Evolutionary conservation across 148 eudicot genomes (phyloP), one percentile per base, ranked within the genome.

Genomic region (Arbutus unedo): DNA sequence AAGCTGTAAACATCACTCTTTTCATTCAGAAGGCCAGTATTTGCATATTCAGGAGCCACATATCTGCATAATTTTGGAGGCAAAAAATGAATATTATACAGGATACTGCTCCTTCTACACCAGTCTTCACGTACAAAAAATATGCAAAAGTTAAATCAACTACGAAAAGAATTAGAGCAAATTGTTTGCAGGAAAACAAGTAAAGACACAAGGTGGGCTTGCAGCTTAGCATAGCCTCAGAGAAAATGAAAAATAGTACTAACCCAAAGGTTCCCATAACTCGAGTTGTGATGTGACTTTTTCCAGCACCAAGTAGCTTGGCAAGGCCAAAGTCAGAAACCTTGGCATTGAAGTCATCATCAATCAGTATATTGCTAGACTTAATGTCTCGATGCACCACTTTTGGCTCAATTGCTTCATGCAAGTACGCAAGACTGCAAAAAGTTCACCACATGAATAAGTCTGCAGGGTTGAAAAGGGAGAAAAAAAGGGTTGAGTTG

Each of bases 221-320:
- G 79, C 64, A 74, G 41, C 74, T 3, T 62, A 49, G 44, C 66
- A 66, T 57, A 79, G 85, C 47, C 85, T 81, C 3, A 70, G 38
- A 67, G 23, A 81, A 2, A 81, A 10, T 47, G 59, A 1, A 71
- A 18, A 43, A 78, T 53, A 31, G 60, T 38, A 85, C 84, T 73
- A 56, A 93, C 96, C 96, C 96, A 82, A 93, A 93, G 72, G 93
- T 93, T 86, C 96, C 96, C 96, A 91, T 91, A 44, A 93, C 96
- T 77, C 96, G 88, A 78, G 96, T 93, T 14, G 96, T 91, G 83
- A 93, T 90, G 74, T 93, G 92, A 85, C 93, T 91, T 87, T 91
- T 90, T 60, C 92, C 96, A 38, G 96, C 90, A 73, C 92, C 93
- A 76, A 93, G 91, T 74, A 93, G 92, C 86, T 93, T 93, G 49